Evolutionary conservation across 208 protist genomes (phyloP), one percentile per base, ranked within the genome.

Genomic region (Crithidia bombi): DNA sequence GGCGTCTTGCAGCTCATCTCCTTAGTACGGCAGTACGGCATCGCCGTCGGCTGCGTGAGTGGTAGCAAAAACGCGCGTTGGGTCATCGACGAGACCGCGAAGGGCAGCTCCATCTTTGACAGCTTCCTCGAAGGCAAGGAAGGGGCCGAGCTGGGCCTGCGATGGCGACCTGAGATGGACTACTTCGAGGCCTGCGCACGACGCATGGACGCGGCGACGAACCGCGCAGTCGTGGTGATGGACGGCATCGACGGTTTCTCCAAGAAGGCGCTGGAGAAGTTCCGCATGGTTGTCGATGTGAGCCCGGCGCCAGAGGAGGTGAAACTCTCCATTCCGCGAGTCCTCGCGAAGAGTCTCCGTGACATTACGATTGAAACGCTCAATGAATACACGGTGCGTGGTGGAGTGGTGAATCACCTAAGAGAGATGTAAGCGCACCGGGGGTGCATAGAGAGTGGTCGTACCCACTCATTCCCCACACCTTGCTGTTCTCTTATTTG

Each of bases 121-220:
- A 72, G 69, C 55, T 92, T 89, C 52, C 56, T 96, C 11, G 92
- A 96, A 67, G 86, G 78, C 25, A 86, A 81, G 52, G 84, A 92
- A 30, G 92, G 87, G 11, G 83, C 91, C 36, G 55, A 65, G 23
- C 49, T 75, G 21, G 67, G 66, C 0, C 73, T 94, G 55, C 83
- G 87, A 19, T 94, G 86, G 79, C 75, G 89, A 0, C 92, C 92
- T 0, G 92, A 94, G 64, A 86, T 90, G 78, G 89, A 96, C 67
- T 96, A 93, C 77, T 96, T 95, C 46, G 79, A 84, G 36, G 69
- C 74, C 14, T 91, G 88, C 46, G 84, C 87, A 30, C 87, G 77
- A 62, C 67, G 75, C 64, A 81, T 96, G 39, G 86, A 93, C 54
- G 65, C 73, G n/a, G 65, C 78, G 19, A 76, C 52, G 2, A 75